Percentiles rank a stretch among this genome's conserved stretches.
Conservation (phyloP, 257 asterid species). For the Przewalskia tangutica region DNA sequence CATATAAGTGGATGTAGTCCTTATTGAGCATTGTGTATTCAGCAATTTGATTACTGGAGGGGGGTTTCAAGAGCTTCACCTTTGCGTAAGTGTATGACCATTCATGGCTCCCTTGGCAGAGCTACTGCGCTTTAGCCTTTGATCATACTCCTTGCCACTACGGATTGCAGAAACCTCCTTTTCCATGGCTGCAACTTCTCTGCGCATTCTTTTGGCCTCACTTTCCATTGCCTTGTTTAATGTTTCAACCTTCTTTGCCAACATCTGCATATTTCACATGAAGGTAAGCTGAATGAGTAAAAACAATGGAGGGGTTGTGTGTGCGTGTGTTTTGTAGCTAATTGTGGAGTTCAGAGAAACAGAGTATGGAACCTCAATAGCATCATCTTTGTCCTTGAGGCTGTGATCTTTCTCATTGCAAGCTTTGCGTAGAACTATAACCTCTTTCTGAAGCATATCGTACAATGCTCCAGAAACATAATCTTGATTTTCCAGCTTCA, state of each 20-base stretch:
- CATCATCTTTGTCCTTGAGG: conserved; percentile 79
- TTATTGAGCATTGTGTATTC: background rate
- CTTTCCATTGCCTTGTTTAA: conserved; percentile 80
- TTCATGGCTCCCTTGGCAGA: conserved; percentile 38
- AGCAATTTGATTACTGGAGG: background rate
- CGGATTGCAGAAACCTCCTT: conserved; percentile 70
- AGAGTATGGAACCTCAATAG: conserved; percentile 51
- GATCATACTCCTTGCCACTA: conserved; percentile 64
- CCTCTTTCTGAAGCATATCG: conserved; percentile 92
- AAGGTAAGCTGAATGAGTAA: background rate
- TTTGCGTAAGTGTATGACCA: conserved; percentile 30
- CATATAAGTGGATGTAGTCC: background rate
- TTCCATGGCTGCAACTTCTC: conserved; percentile 80
- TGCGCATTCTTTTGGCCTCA: conserved; percentile 77
- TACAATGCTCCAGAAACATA: conserved; percentile 66
- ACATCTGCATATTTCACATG: conserved; percentile 41
- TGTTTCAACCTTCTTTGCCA: conserved; percentile 77
- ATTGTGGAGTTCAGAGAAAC: background rate
- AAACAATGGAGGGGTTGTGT: background rate
- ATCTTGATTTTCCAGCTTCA: conserved; percentile 42
- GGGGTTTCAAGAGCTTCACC: conserved; percentile 20
- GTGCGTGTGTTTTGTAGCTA: background rate
- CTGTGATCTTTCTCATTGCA: conserved; percentile 73
- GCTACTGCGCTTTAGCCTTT: conserved; percentile 35
- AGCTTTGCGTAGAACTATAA: conserved; percentile 52